Conservation (phyloP, 352 stramenopile species). For the Thalassiosira exigua region DNA sequence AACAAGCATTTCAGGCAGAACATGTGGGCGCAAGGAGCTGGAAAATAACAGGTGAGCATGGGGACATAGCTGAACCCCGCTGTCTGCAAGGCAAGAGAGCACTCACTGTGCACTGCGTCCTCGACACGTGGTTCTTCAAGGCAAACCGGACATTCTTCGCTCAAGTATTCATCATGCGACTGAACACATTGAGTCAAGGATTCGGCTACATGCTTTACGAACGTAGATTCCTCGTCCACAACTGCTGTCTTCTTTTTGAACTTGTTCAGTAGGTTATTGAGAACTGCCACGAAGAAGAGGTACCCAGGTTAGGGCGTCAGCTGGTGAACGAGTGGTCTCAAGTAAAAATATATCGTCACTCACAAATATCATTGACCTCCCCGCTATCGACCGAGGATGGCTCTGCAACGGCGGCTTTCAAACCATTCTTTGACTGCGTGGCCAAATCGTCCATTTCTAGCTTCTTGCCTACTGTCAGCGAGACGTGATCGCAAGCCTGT, state of each 20-base stretch:
- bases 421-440: constrained; percentile 12
- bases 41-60: constrained; percentile 3
- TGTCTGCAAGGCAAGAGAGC: neutral
- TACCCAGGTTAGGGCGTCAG: no score
- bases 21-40: constrained; percentile 77
- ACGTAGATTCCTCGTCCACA: constrained; percentile 29
- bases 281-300: no score
- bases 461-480: constrained; percentile 70
- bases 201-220: constrained; percentile 59
- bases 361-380: no score
- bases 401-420: neutral
- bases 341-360: no score
- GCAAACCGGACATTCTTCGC: constrained; percentile 81
- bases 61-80: neutral
- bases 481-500: constrained; percentile 81
- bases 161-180: constrained; percentile 62
- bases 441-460: constrained; percentile 25
- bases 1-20: constrained; percentile 79
- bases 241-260: constrained; percentile 52
- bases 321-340: no score
- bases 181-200: constrained; percentile 65
- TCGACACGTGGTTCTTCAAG: constrained; percentile 72
- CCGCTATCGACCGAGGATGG: neutral
- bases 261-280: constrained; percentile 63
- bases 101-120: constrained; percentile 62